Percentiles rank a stretch among this genome's conserved stretches.
phyloP scores from a whole-genome alignment of 306 rosid species.

The Mimosa bimucronata region DNA sequence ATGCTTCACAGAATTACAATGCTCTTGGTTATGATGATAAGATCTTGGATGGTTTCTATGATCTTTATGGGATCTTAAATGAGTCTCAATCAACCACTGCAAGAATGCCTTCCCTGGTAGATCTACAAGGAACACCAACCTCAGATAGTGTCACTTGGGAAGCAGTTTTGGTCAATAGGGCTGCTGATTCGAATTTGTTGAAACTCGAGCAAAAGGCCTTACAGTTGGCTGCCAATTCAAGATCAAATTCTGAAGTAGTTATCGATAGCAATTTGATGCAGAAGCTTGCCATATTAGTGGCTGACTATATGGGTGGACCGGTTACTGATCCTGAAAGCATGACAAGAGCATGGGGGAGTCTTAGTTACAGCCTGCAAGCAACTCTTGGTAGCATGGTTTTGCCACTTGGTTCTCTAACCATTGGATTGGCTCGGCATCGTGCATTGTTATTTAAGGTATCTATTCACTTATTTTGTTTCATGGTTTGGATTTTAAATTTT shows the following conservation, averaged over 20 bases:
- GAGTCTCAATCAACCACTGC: conserved; percentile 64
- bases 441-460: conserved; percentile 94
- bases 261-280: conserved; percentile 70
- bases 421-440: conserved; percentile 98
- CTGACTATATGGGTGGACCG: conserved; percentile 93
- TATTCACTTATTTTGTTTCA: conserved; percentile 25
- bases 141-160: conserved; percentile 81
- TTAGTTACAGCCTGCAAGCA: conserved; percentile 73
- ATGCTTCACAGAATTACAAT: conserved; percentile 99
- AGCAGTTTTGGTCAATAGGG: conserved; percentile 86
- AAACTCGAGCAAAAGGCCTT: conserved; percentile 81
- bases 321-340: conserved; percentile 84
- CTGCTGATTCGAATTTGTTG: conserved; percentile 82
- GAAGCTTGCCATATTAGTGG: conserved; percentile 79
- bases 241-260: conserved; percentile 59
- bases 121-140: conserved; percentile 83
- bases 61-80: conserved; percentile 77
- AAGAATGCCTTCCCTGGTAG: conserved; percentile 97
- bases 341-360: conserved; percentile 82
- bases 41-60: conserved; percentile 97
- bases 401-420: conserved; percentile 89
- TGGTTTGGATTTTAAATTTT: conserved; percentile 22
- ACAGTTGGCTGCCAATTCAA: conserved; percentile 64
- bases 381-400: conserved; percentile 97
- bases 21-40: conserved; percentile 96